Conservation (phyloP, 2,329 filamentous ascomycete species). For the Epichloe coenophiala region DNA sequence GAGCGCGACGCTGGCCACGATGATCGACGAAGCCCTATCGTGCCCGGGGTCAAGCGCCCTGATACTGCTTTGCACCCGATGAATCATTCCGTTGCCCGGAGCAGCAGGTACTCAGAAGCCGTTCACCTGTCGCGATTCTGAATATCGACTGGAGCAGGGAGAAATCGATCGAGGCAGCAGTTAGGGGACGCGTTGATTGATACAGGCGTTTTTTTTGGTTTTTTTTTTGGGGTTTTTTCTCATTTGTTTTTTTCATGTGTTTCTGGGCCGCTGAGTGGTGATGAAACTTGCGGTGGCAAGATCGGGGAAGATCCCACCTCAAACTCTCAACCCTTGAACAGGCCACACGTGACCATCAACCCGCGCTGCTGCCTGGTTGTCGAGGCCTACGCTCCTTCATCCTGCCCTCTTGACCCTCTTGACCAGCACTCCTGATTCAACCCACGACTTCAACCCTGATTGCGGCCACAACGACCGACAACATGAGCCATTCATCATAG, state of each 20-base stretch:
- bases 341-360: slow-evolving; percentile 1
- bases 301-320: neutral
- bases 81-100: slow-evolving; percentile 18
- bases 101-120: slow-evolving; percentile 32
- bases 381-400: neutral
- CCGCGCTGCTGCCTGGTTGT: neutral
- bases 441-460: neutral
- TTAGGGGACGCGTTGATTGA: neutral
- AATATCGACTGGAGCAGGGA: neutral
- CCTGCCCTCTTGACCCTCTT: neutral
- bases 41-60: slow-evolving; percentile 40
- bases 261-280: neutral
- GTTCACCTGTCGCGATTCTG: slow-evolving; percentile 37
- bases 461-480: neutral
- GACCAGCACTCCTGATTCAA: neutral
- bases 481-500: neutral
- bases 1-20: slow-evolving; percentile 18
- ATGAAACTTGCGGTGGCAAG: too few relatives aligned
- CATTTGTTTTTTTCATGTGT: neutral
- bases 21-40: slow-evolving; percentile 38
- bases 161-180: neutral
- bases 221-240: too few relatives aligned
- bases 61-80: slow-evolving; percentile 45
- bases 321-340: neutral
- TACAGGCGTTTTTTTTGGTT: neutral